Conservation (phyloP, 768 basidiomycete genomes). For the Ramaria sp. region DNA sequence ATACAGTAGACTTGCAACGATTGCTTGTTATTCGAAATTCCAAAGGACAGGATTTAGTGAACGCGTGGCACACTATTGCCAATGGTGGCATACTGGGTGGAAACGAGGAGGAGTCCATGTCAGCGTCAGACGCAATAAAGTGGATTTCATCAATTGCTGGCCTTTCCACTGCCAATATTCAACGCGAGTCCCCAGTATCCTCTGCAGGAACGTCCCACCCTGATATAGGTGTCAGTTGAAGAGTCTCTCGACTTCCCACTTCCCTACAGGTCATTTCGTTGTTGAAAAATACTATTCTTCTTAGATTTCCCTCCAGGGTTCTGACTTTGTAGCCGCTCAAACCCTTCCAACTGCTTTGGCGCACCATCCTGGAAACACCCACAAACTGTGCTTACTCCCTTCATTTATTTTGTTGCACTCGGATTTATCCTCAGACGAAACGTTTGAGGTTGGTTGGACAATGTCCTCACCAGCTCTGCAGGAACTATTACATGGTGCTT, state of each 20-base stretch:
- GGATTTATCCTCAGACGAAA: background rate
- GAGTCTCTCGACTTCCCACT: background rate
- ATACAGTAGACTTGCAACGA: conserved; percentile 19
- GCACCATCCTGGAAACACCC: conserved; percentile 25
- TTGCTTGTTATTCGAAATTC: conserved; percentile 23
- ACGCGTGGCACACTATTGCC: conserved; percentile 7
- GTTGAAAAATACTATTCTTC: background rate
- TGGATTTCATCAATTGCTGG: conserved; percentile 13
- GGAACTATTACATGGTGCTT: background rate
- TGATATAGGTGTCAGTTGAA: background rate
- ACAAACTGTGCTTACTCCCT: background rate
- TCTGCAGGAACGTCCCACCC: background rate
- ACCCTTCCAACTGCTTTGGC: conserved; percentile 35
- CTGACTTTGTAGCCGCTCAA: background rate
- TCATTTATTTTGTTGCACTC: background rate
- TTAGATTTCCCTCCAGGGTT: background rate
- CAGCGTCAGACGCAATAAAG: conserved; percentile 19
- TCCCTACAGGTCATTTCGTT: background rate
- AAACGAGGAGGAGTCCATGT: conserved; percentile 21
- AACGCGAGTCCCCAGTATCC: too few species aligned
- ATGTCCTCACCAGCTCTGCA: background rate
- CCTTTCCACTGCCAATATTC: background rate
- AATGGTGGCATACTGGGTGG: conserved; percentile 18
- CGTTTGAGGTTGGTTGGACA: background rate
- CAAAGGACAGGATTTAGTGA: conserved; percentile 18